Conservation (phyloP, 2,329 filamentous ascomycete genomes). For the Decorospora gaudefroyi region DNA sequence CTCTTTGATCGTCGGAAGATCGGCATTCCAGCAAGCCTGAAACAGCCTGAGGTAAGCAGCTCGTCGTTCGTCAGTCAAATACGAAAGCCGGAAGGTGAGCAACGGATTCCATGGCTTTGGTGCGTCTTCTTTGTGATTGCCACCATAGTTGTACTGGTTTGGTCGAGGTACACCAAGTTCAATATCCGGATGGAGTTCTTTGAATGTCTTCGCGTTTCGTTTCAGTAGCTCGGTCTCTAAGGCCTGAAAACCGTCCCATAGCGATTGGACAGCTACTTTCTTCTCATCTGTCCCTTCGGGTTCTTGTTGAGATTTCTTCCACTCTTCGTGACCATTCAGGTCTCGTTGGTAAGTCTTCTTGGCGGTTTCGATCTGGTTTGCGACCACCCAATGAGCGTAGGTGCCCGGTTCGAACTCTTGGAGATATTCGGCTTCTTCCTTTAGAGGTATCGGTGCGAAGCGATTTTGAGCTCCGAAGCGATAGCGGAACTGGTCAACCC, state of each 20-base stretch:
- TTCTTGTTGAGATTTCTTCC: slow-evolving; percentile 21
- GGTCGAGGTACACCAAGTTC: slow-evolving; percentile 1
- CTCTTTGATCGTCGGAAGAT: slow-evolving; percentile 67
- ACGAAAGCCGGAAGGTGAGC: slow-evolving; percentile 52
- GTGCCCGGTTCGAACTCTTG: slow-evolving; percentile 56
- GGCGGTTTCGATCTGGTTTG: slow-evolving; percentile 48
- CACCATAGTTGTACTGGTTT: background rate
- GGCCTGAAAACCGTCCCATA: slow-evolving; percentile 58
- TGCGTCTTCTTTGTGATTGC: slow-evolving; percentile 8
- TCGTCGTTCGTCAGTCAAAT: slow-evolving; percentile 59
- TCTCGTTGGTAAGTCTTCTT: slow-evolving; percentile 46
- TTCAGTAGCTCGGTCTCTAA: slow-evolving; percentile 61
- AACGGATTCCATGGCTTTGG: slow-evolving; percentile 20
- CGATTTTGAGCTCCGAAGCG: background rate
- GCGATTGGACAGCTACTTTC: slow-evolving; percentile 57
- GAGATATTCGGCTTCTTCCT: slow-evolving; percentile 58
- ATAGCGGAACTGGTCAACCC: background rate
- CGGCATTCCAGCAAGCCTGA: slow-evolving; percentile 73
- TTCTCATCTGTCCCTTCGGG: slow-evolving; percentile 56
- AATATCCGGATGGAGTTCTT: slow-evolving; percentile 62
- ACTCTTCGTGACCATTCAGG: slow-evolving; percentile 37
- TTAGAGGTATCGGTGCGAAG: slow-evolving; percentile 25
- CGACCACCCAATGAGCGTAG: slow-evolving; percentile 63
- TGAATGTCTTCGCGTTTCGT: slow-evolving; percentile 68
- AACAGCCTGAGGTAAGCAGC: slow-evolving; percentile 69